A percentile compares a stretch with the other conserved stretches of the same genome.
phyloP scores from a whole-genome alignment of 306 rosid species.

The Rosa chinensis region DNA sequence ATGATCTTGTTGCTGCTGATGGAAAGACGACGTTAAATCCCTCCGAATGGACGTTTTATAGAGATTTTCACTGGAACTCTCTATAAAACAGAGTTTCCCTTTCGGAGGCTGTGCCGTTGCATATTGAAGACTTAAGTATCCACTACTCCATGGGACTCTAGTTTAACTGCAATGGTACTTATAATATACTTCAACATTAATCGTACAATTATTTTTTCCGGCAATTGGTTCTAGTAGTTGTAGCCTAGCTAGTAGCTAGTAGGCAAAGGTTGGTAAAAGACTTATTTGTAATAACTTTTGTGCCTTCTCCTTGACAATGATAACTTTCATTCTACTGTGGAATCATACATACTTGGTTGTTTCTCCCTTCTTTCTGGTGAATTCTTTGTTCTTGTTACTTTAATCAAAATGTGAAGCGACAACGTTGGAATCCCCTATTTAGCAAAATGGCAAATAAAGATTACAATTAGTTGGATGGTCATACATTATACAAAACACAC shows the following conservation, averaged over 20 bases:
- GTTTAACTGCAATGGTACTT: not conserved
- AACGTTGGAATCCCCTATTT: too few relatives aligned
- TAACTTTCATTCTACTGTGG: not conserved
- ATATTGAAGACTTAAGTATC: not conserved
- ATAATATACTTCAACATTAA: not conserved
- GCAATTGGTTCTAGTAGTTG: constrained; percentile 6
- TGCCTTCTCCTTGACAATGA: not conserved
- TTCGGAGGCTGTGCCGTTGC: not conserved
- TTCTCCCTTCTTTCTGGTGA: not conserved
- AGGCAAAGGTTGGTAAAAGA: not conserved
- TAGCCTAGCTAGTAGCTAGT: not conserved
- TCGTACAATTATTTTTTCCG: not conserved
- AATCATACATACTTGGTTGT: not conserved
- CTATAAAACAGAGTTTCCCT: constrained; percentile 14
- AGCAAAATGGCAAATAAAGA: too few relatives aligned
- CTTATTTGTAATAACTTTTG: not conserved
- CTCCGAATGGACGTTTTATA: constrained; percentile 77
- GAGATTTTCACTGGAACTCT: constrained; percentile 73
- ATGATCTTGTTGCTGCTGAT: constrained; percentile 85
- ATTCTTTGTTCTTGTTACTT: not conserved
- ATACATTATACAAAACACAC: too few relatives aligned
- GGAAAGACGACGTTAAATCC: constrained; percentile 71
- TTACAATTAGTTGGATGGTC: too few relatives aligned
- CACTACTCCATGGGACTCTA: not conserved
- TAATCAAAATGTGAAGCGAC: not conserved